Conservation (phyloP, 2,329 filamentous ascomycete species). For the Amylocarpus encephaloides region DNA sequence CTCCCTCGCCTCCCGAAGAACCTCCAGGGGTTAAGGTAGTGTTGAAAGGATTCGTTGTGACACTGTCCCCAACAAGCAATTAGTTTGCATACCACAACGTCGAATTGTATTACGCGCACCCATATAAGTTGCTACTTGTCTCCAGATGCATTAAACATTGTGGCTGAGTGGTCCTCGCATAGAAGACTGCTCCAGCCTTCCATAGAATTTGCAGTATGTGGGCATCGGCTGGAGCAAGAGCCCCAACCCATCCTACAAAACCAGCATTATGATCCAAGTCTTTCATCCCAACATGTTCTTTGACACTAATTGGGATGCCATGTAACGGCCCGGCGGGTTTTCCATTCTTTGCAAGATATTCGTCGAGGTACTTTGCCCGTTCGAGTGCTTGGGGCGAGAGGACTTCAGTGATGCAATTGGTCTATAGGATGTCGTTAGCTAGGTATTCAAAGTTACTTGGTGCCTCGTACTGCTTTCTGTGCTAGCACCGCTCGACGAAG, state of each 20-base stretch:
- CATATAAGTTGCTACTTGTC: conserved; percentile 38
- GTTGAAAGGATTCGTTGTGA: conserved; percentile 50
- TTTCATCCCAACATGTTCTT: conserved; percentile 47
- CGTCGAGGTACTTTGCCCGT: conserved; percentile 32
- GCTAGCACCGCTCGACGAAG: conserved; percentile 47
- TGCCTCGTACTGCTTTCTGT: conserved; percentile 37
- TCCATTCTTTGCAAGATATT: conserved; percentile 26
- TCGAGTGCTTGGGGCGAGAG: conserved; percentile 32
- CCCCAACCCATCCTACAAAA: conserved; percentile 44
- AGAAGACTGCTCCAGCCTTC: conserved; percentile 34
- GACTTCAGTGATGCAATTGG: conserved; percentile 41
- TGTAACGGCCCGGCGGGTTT: conserved; percentile 34
- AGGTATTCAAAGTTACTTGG: neutral
- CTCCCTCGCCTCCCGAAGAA: conserved; percentile 51
- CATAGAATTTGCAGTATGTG: conserved; percentile 38
- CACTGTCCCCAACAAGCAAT: conserved; percentile 29
- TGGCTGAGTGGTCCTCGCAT: conserved; percentile 46
- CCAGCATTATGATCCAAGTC: conserved; percentile 43
- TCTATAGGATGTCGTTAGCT: conserved; percentile 40
- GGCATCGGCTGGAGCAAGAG: conserved; percentile 39
- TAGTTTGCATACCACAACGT: conserved; percentile 21
- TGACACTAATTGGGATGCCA: conserved; percentile 45
- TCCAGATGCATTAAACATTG: neutral
- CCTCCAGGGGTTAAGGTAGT: conserved; percentile 44
- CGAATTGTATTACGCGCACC: conserved; percentile 40